Evolutionary conservation across 257 asterid species (phyloP).

Genomic region (Anisodus acutangulus): DNA sequence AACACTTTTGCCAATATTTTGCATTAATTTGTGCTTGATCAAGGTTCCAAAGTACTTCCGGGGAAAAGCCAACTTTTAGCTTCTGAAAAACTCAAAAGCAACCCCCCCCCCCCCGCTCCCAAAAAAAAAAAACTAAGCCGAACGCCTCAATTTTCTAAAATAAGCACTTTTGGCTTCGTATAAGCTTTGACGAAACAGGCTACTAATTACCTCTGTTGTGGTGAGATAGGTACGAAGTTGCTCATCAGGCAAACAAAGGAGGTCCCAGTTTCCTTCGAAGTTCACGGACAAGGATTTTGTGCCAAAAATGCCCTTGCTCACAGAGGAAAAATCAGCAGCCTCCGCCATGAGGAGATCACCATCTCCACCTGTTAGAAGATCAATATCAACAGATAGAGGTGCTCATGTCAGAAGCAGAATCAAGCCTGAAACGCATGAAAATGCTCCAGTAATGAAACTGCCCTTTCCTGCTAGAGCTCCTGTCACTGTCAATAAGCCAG

Average conservation of each 20-base stretch:
- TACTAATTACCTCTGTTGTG: slow-evolving; percentile 25
- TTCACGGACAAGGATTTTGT: slow-evolving; percentile 68
- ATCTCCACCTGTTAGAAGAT: slow-evolving; percentile 86
- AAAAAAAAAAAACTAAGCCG: too few relatives aligned
- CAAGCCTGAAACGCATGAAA: slow-evolving; percentile 61
- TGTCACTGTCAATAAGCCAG: slow-evolving; percentile 55
- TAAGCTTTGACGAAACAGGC: too few relatives aligned
- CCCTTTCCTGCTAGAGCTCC: slow-evolving; percentile 75
- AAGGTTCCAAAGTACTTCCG: too few relatives aligned
- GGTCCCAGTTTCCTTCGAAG: slow-evolving; percentile 70
- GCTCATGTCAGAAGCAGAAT: slow-evolving; percentile 50
- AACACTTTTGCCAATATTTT: too few relatives aligned
- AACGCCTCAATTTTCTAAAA: too few relatives aligned
- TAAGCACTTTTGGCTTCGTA: too few relatives aligned
- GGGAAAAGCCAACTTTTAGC: too few relatives aligned
- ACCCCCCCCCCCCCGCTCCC: too few relatives aligned
- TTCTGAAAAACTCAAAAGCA: too few relatives aligned
- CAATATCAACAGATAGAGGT: slow-evolving; percentile 81
- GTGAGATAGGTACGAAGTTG: slow-evolving; percentile 67
- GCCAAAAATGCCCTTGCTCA: slow-evolving; percentile 54
- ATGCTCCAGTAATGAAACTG: slow-evolving; percentile 52
- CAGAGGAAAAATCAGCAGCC: slow-evolving; percentile 55
- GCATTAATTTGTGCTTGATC: too few relatives aligned
- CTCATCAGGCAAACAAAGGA: slow-evolving; percentile 79
- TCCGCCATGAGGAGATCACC: slow-evolving; percentile 60